Evolutionary conservation across 257 asterid species (phyloP).

Genomic region (Anisodus acutangulus): DNA sequence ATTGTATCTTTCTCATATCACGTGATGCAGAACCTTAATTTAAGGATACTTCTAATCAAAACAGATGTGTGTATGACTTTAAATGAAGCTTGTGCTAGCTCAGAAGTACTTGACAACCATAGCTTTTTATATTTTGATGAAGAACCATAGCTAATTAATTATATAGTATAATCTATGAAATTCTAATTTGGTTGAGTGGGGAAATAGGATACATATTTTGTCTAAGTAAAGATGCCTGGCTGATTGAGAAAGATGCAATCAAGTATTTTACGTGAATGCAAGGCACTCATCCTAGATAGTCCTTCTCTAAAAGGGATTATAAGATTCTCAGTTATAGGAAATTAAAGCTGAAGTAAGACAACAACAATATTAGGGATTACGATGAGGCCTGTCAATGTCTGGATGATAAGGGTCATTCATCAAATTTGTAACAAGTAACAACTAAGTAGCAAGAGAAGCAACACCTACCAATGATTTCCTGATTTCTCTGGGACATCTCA

Average conservation of each 20-base stretch:
- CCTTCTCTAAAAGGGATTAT: not conserved
- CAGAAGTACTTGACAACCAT: not conserved
- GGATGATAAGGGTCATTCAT: conserved; percentile 5
- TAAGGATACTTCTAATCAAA: not conserved
- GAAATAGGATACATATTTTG: not conserved
- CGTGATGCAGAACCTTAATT: conserved; percentile 7
- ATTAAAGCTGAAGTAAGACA: conserved; percentile 2
- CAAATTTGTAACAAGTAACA: not conserved
- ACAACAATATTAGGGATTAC: not conserved
- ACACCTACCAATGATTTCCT: conserved; percentile 66
- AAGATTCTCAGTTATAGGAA: not conserved
- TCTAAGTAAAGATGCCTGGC: not conserved
- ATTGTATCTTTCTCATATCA: conserved; percentile 13
- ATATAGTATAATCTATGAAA: not conserved
- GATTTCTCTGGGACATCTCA: conserved; percentile 93
- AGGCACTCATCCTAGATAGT: not conserved
- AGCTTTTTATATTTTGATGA: too few species aligned
- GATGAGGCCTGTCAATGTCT: not conserved
- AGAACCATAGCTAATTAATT: not conserved
- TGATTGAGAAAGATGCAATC: not conserved
- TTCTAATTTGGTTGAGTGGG: not conserved
- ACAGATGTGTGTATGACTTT: conserved; percentile 4
- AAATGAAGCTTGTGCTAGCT: conserved; percentile 7
- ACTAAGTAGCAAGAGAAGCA: not conserved
- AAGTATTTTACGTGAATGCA: conserved; percentile 14